Base-by-base conservation (phyloP, 2,329 filamentous ascomycete genomes). In the Colletotrichum sp. region DNA sequence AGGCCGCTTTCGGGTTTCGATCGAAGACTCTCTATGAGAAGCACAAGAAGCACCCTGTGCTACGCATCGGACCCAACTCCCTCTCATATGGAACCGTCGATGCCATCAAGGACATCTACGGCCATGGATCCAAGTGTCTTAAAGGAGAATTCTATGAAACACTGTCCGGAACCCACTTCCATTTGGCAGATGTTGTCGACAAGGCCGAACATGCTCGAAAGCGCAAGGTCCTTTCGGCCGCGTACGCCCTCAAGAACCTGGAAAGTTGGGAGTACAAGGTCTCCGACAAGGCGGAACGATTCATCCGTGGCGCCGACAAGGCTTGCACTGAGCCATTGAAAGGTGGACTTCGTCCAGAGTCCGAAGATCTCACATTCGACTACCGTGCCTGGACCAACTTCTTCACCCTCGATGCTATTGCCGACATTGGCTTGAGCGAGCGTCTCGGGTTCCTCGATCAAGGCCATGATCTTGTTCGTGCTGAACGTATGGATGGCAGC, bases 341-440 rank as follows among this genome's bases (percentile, higher is more conserved):
- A 8, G 78, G 82, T 18, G 79, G 24, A 62, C 65, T 36, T 8
- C 65, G 65, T 5, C 83, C 84, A 0, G 77, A 79, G 6, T 72
- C 82, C 3, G 79, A 82, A 30, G 88, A 90, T 66, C 71, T 89
- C n/a, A 88, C 83, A 1, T 82, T 91, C 24, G 88, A 91, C 78
- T 88, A 88, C 71, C 87, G 89, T 6, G 82, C 83, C 8, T 91
- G 87, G 87, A 84, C 86, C 24, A 91, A 90, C 80, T 90, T 89
- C 82, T 91, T 91, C 80, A 89, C 88, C 0, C 83, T 91, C 18
- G 89, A 92, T 75, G 89, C 89, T 4, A 91, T 91, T 69, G 88
- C 88, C 13, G 88, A 91, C 68, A 91, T 92, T 79, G 90, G 89
- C 2, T 82, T 91, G 1, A 87, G 84, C 3, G 86, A 90, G 68